Evolutionary conservation across 1,139 yeast species (phyloP).

Genomic region (Blastobotrys persicus): DNA sequence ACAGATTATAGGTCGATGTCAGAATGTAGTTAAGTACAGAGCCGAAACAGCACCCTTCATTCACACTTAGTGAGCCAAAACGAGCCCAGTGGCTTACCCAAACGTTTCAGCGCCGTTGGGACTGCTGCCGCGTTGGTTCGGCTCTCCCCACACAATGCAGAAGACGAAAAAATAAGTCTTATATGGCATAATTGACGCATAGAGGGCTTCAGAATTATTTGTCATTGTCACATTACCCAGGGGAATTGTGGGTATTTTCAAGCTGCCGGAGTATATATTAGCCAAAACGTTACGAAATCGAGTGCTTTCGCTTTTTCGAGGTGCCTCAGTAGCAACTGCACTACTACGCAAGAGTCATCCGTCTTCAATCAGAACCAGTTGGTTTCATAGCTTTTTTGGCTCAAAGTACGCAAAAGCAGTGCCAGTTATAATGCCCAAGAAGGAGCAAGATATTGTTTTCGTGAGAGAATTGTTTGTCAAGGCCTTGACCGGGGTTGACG

Average conservation of each 20-base stretch:
- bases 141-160: background rate
- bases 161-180: background rate
- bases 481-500: slow-evolving; percentile 71
- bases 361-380: background rate
- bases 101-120: background rate
- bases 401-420: background rate
- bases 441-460: slow-evolving; percentile 50
- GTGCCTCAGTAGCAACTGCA: background rate
- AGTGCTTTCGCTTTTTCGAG: background rate
- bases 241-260: background rate
- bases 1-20: too few relatives aligned
- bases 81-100: too few relatives aligned
- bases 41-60: too few relatives aligned
- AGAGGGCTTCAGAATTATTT: background rate
- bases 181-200: background rate
- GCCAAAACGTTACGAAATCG: background rate
- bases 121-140: background rate
- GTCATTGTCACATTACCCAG: background rate
- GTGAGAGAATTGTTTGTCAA: slow-evolving; percentile 57
- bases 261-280: background rate
- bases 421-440: background rate
- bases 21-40: too few relatives aligned
- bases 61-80: too few relatives aligned
- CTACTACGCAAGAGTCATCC: background rate
- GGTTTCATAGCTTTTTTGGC: background rate